Evolutionary conservation across 2,329 filamentous ascomycete genomes (phyloP), one percentile per base, ranked within the genome.

Genomic region (Penicillium sp.): DNA sequence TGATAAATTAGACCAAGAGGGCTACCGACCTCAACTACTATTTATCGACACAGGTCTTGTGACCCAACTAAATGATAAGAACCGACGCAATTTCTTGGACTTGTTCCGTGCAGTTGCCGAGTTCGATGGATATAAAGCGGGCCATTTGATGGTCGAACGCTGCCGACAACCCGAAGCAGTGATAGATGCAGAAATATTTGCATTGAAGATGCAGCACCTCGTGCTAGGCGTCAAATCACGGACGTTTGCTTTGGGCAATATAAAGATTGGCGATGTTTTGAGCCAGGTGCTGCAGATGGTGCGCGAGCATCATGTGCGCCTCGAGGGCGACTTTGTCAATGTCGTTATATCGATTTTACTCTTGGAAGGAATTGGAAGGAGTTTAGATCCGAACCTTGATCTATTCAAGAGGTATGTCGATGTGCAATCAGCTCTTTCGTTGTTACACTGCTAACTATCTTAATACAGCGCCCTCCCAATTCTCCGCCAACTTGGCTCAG

Each of bases 281-380:
- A 91, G 94, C 66, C 84, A 95, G 64, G 94, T 97, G 0, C 79
- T 99, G 46, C 82, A 82, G 58, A 97, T 99, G 91, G 94, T 99
- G 28, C 85, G 94, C 55, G 78, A 80, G 9, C 94, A 99, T 70
- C 94, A 99, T 68, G 94, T 99, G 3, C 83, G 94, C 8, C 82
- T 99, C 51, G 94, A 99, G 73, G 94, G 94, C 8, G 94, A 99
- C 71, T 99, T 97, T 69, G 91, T 99, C 69, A 99, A 99, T 68
- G 94, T 99, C 4, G 93, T 99, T 28, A 88, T 99, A 58, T 96
- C 91, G 59, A 97, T 97, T 53, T 77, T 99, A 33, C 80, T 99
- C 2, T 80, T 99, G 1, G 94, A 99, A 71, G 94, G 94, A 6
- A 99, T 97, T 66, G 94, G 94, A 0, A 83, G 94, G 60, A 90